Base-by-base conservation (phyloP, 305 asterid species). In the Caryopteris hybrid region DNA sequence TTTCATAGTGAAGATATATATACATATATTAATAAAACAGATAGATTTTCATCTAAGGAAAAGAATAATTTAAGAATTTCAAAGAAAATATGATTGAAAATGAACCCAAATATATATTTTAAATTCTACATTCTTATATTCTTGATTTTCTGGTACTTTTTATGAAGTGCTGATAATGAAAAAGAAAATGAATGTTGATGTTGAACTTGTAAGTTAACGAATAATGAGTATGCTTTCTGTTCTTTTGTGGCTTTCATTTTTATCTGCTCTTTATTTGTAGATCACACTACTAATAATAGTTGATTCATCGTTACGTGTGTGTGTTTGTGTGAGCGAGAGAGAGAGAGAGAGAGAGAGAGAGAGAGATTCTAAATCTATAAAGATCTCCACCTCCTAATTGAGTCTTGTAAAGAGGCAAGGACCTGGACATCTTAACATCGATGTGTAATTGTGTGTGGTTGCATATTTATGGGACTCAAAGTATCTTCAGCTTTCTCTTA, bases 391-490 rank as follows among this genome's bases (percentile, higher is more conserved):
- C n/a, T n/a, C n/a, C n/a, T n/a, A n/a, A n/a, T n/a, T n/a, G n/a
- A n/a, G n/a, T n/a, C n/a, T n/a, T n/a, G n/a, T n/a, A n/a, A n/a
- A n/a, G n/a, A n/a, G n/a, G n/a, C n/a, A n/a, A n/a, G n/a, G n/a
- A n/a, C n/a, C n/a, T n/a, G n/a, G n/a, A n/a, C n/a, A n/a, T n/a
- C n/a, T n/a, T n/a, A 64, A 57, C 34, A 36, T 58, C 18, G 47
- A 58, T 34, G 47, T 58, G 42, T 17, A 25, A 36, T 5, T 36
- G 22, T 59, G 20, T 3, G 36, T 36, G 11, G 10, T 46, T 61
- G 2, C 13, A 66, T 71, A 60, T 42, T 54, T 31, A 60, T 68
- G 68, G 70, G 62, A 22, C 55, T 74, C 73, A 74, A 73, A 73
- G 57, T 50, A 73, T 46, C 69, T 74, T 74, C 71, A 59, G 5